Evolutionary conservation across 2,329 filamentous ascomycete genomes (phyloP), one percentile per base, ranked within the genome.

Genomic region (Aspergillus awamori): DNA sequence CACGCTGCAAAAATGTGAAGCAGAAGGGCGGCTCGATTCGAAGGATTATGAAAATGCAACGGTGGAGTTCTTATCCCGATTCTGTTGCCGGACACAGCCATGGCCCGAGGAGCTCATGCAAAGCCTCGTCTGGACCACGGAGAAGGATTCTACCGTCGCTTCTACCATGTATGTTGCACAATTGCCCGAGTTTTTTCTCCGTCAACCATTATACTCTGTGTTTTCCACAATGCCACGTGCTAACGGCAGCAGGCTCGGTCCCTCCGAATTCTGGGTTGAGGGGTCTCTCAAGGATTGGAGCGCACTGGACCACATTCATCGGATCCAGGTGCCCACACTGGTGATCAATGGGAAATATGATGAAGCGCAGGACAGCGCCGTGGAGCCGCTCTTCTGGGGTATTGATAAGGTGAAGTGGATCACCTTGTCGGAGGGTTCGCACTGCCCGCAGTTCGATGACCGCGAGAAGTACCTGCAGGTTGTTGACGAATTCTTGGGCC

Each of bases 401-500:
- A 56, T 56, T 26, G 39, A 45, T 3, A 56, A 47, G 39, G 53
- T 56, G 20, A 47, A 45, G 20, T 56, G 53, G 53, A 26, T 56
- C 33, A 56, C 53, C 2, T 15, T 56, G 39, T 30, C 53, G 15
- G 53, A 36, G 7, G 45, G 53, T 28, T 33, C 53, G 4, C 53
- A 56, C 24, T 56, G 53, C 43, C 53, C 53, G 8, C 53, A 56
- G 24, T 56, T 56, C 20, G 53, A 56, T 3, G 53, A 56, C 22
- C 22, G 20, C 13, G 39, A 56, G 39, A 47, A 47, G 11, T 56
- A 56, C 17, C 53, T 47, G 8, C 24, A 36, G 26, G 24, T 56
- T 28, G 30, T 56, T 11, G 15, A n/a, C 6, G 26, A 47, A 8
- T 56, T 56, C 15, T 20, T 56, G 39, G 28, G 47, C 8, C 24